Percentiles rank a stretch among this genome's conserved stretches.
phyloP scores from a whole-genome alignment of 2,329 filamentous ascomycete species.

The Seiridium cupressi region DNA sequence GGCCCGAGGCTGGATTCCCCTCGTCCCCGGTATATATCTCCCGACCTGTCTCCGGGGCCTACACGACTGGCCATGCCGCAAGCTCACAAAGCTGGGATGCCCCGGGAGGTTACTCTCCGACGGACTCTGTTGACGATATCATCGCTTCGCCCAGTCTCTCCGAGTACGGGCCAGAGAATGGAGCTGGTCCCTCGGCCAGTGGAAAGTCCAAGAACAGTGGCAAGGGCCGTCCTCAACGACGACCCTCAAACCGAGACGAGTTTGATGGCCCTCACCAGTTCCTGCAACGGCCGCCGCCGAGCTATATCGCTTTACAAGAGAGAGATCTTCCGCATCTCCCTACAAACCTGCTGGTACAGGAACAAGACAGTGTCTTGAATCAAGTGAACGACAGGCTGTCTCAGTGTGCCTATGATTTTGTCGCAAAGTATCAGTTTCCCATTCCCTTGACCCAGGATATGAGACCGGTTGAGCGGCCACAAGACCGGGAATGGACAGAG shows the following conservation, averaged over 20 bases:
- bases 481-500: conserved; percentile 73
- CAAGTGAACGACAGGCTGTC: conserved; percentile 83
- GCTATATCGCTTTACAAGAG: conserved; percentile 73
- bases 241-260: conserved; percentile 80
- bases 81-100: conserved; percentile 45
- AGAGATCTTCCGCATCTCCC: conserved; percentile 79
- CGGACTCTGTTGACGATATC: conserved; percentile 58
- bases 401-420: conserved; percentile 85
- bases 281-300: conserved; percentile 68
- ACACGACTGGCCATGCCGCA: conserved; percentile 36
- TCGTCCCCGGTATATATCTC: conserved; percentile 39
- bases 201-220: conserved; percentile 44
- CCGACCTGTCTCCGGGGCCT: conserved; percentile 39
- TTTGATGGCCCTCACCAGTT: conserved; percentile 87
- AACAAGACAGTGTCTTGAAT: conserved; percentile 78
- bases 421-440: conserved; percentile 88
- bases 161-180: conserved; percentile 59
- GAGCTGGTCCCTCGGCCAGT: conserved; percentile 33
- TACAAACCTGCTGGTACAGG: conserved; percentile 77
- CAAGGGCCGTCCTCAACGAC: conserved; percentile 57
- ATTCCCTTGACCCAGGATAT: conserved; percentile 70
- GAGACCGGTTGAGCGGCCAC: conserved; percentile 30
- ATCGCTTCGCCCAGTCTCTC: conserved; percentile 57
- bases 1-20: conserved; percentile 38
- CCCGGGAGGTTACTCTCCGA: conserved; percentile 52